Percentiles rank a stretch among this genome's conserved stretches.
These are phyloP conservation scores for Suhomyces xylopsoci DNA, from an alignment of 805 yeast genomes.

Conservation along the genomic window DNA sequence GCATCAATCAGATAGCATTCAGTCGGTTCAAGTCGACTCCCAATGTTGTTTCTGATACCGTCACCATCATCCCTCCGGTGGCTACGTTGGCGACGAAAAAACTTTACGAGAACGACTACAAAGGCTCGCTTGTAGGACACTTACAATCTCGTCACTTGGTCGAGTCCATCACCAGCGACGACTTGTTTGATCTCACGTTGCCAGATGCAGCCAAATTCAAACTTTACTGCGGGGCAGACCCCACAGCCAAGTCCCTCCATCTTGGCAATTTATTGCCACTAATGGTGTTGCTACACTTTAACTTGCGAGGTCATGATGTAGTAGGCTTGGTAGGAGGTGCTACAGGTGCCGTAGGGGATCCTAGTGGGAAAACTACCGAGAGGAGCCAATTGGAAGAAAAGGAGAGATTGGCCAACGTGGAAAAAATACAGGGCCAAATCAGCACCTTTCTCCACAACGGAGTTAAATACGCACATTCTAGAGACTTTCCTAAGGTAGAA, in stretches of 20 bases:
- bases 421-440: slow-evolving; percentile 61
- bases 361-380: slow-evolving; percentile 85
- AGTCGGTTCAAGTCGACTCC: background rate
- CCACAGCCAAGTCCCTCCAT: slow-evolving; percentile 86
- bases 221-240: slow-evolving; percentile 94
- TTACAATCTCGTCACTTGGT: slow-evolving; percentile 35
- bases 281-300: slow-evolving; percentile 80
- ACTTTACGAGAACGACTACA: slow-evolving; percentile 20
- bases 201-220: slow-evolving; percentile 40
- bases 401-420: slow-evolving; percentile 55
- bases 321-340: slow-evolving; percentile 90
- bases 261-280: slow-evolving; percentile 88
- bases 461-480: slow-evolving; percentile 53
- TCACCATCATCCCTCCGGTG: slow-evolving; percentile 39
- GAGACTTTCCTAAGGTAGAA: slow-evolving; percentile 34
- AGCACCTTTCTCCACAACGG: slow-evolving; percentile 59
- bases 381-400: slow-evolving; percentile 55
- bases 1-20: background rate
- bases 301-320: slow-evolving; percentile 79
- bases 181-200: slow-evolving; percentile 31
- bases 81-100: slow-evolving; percentile 21
- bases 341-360: slow-evolving; percentile 95
- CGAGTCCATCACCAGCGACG: slow-evolving; percentile 38
- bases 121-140: slow-evolving; percentile 33
- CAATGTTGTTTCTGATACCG: slow-evolving; percentile 25